phyloP scores from a whole-genome alignment of 1,284 basidiomycete species.

The Crepidotus sp. region DNA sequence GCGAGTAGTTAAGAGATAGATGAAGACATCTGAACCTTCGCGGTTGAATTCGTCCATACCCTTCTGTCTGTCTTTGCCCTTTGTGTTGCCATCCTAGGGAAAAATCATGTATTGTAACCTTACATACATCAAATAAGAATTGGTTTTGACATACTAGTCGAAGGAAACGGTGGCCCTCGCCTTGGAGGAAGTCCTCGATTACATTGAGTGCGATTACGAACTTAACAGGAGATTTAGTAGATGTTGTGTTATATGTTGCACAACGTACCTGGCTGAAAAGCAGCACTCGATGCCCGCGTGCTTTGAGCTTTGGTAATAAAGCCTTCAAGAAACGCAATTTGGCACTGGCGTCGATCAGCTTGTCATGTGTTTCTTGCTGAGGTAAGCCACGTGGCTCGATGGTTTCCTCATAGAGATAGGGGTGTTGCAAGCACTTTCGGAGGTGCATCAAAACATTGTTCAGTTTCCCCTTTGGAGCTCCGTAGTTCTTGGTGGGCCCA shows the following conservation, averaged over 20 bases:
- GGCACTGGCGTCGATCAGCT: conserved; percentile 76
- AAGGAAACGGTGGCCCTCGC: conserved; percentile 85
- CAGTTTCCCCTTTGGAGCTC: conserved; percentile 40
- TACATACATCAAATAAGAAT: neutral
- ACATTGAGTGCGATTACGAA: conserved; percentile 88
- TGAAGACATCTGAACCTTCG: conserved; percentile 77
- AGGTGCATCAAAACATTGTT: conserved; percentile 84
- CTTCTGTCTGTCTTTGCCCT: conserved; percentile 81
- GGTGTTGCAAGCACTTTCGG: conserved; percentile 81
- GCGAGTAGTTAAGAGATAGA: conserved; percentile 88
- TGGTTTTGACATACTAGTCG: conserved; percentile 62
- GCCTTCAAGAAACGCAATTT: conserved; percentile 82
- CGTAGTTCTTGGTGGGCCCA: conserved; percentile 29
- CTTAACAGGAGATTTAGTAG: conserved; percentile 32
- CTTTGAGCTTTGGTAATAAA: conserved; percentile 82
- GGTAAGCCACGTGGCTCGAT: conserved; percentile 71
- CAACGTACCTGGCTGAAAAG: conserved; percentile 86
- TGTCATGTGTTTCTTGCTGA: conserved; percentile 60
- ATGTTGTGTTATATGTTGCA: neutral
- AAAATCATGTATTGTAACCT: neutral
- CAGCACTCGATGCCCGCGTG: conserved; percentile 87
- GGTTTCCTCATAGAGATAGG: conserved; percentile 77
- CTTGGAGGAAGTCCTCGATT: conserved; percentile 88
- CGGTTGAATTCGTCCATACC: conserved; percentile 93
- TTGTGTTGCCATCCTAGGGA: conserved; percentile 81